These are phyloP conservation scores for Saccharomyces hybrid DNA, from an alignment of 1,139 yeast genomes.

Conservation along the genomic window DNA sequence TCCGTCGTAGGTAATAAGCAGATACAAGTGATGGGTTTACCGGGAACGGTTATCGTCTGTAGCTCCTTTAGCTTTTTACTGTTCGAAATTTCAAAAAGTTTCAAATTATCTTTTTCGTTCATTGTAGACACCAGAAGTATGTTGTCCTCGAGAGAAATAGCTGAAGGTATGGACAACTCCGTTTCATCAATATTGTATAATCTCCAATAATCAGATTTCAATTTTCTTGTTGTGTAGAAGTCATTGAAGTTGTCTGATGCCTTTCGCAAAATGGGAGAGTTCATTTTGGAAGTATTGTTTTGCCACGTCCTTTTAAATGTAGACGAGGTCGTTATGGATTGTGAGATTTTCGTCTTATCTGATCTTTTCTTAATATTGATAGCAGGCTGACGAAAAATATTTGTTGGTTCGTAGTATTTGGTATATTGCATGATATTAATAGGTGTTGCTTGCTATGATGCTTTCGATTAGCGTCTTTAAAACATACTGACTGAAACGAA, in stretches of 20 bases:
- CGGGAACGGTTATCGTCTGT: too few relatives aligned
- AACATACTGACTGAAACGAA: not conserved
- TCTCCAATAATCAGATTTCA: constrained; percentile 25
- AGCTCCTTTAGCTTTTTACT: too few relatives aligned
- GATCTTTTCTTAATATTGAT: constrained; percentile 15
- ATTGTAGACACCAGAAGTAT: constrained; percentile 16
- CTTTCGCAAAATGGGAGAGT: constrained; percentile 20
- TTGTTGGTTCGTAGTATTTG: constrained; percentile 20
- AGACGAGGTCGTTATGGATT: constrained; percentile 5
- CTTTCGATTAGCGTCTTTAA: not conserved
- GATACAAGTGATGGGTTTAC: too few relatives aligned
- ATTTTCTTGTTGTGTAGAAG: constrained; percentile 21
- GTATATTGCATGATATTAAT: not conserved
- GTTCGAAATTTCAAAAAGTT: constrained; percentile 13
- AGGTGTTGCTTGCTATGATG: not conserved
- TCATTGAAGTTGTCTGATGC: constrained; percentile 28
- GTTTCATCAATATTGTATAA: not conserved
- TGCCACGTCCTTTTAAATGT: constrained; percentile 16
- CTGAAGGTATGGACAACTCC: constrained; percentile 9
- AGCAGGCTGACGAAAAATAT: constrained; percentile 26
- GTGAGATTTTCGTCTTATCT: not conserved
- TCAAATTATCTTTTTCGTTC: constrained; percentile 15
- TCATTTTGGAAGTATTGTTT: constrained; percentile 13
- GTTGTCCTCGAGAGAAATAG: constrained; percentile 13
- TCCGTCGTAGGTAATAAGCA: too few relatives aligned